A percentile compares a stretch with the other conserved stretches of the same genome.
phyloP scores from a whole-genome alignment of 2,329 filamentous ascomycete genomes.

The Fusarium bactridioides region DNA sequence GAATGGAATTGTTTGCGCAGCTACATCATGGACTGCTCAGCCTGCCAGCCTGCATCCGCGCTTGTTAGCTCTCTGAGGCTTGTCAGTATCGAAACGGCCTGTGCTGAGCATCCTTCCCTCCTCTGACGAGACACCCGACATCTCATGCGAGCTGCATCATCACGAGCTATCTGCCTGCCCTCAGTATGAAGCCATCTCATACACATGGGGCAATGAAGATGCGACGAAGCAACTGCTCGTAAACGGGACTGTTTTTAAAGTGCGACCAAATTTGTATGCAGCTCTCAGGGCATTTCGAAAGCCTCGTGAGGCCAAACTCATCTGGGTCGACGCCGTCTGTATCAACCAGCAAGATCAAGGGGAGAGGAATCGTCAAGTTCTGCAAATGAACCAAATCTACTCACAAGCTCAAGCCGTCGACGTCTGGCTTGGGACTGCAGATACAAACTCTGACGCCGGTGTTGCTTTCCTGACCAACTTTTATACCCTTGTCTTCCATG shows the following conservation, averaged over 20 bases:
- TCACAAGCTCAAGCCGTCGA: background rate
- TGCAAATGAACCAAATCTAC: slow-evolving; percentile 8
- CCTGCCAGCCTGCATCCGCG: background rate
- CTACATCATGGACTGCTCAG: background rate
- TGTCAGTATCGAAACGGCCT: no score
- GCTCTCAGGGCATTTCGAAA: background rate
- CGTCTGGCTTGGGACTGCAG: slow-evolving; percentile 1
- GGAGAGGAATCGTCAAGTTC: slow-evolving; percentile 1
- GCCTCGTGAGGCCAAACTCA: background rate
- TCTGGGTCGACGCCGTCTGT: slow-evolving; percentile 8
- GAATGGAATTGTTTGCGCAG: background rate
- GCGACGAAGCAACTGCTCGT: background rate
- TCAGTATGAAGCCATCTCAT: slow-evolving; percentile 5
- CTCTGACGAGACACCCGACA: background rate
- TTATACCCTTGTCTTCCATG: background rate
- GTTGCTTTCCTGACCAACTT: background rate
- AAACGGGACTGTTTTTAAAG: background rate
- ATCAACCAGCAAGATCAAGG: background rate
- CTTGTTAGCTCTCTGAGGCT: background rate
- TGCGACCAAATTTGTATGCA: background rate
- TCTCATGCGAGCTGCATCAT: background rate
- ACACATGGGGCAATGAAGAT: slow-evolving; percentile 3
- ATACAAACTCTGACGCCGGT: background rate
- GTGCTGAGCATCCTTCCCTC: background rate
- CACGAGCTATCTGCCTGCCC: background rate